Evolutionary conservation across 768 basidiomycete genomes (phyloP), one percentile per base, ranked within the genome.

Genomic region (Lanmaoa rubissima): DNA sequence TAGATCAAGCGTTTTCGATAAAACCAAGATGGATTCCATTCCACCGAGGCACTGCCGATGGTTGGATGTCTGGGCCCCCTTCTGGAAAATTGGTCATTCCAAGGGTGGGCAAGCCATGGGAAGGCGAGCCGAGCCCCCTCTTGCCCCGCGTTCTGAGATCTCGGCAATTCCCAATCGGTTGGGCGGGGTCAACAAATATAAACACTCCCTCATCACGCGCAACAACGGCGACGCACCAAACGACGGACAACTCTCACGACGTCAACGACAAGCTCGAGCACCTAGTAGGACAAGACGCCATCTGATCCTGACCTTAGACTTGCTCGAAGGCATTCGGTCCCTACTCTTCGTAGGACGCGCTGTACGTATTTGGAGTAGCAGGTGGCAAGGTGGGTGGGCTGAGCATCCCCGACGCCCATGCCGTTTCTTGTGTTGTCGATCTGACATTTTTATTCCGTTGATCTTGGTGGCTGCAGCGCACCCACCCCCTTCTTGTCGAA

Each of bases 211-310:
- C 54, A 21, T 16, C 45, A 42, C 44, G 41, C 44, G 24, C 55
- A 3, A 66, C 64, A 56, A 56, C 65, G 52, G 35, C 48, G 48
- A 51, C 58, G 49, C 16, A 41, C 31, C 19, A 14, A 44, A n/a
- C 43, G 16, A 13, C 17, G 12, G 34, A 21, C 46, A 12, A n/a
- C 49, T 39, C 53, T 31, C 48, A 16, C 16, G 10, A 19, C 39
- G 35, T 36, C 3, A 6, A 39, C 44, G 13, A 40, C 48, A 39
- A 38, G 38, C 21, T 45, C 14, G 19, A 36, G 38, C 7, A 8
- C 21, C 21, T 24, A 24, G 21, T 35, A 32, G 13, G 44, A 28
- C 17, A 7, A 35, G 24, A 21, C 48, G 4, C 11, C 26, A 26
- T 19, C 43, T 43, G n/a, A 28, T 19, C 13, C 38, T 40, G 19